phyloP scores from a whole-genome alignment of 345 rosid species.

The Kernera saxatilis region DNA sequence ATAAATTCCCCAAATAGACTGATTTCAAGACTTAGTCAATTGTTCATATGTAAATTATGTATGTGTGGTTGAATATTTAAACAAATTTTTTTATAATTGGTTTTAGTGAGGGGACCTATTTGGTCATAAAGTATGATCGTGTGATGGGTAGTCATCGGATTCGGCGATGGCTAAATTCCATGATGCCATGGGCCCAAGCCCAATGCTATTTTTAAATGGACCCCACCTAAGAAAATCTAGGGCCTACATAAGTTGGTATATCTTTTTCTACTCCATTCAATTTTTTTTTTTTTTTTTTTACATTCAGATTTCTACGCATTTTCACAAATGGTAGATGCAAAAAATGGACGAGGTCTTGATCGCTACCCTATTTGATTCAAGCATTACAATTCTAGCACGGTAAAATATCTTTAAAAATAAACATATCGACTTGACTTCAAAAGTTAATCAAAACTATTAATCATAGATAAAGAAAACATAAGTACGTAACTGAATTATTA shows the following conservation, averaged over 20 bases:
- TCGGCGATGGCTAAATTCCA: slow-evolving; percentile 4
- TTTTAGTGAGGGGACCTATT: slow-evolving; percentile 22
- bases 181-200: slow-evolving; percentile 10
- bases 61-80: slow-evolving; percentile 5
- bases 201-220: not conserved
- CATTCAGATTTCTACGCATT: no score
- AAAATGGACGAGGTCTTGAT: no score
- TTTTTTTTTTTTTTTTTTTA: no score
- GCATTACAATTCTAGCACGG: not conserved
- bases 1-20: not conserved
- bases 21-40: not conserved
- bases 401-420: not conserved
- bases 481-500: no score
- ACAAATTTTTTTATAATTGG: not conserved
- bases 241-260: not conserved
- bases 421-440: not conserved
- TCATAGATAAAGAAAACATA: no score
- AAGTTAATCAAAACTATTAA: no score
- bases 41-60: slow-evolving; percentile 5
- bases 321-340: no score
- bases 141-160: slow-evolving; percentile 21
- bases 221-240: not conserved
- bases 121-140: slow-evolving; percentile 12
- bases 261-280: not conserved
- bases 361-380: not conserved